phyloP scores from a whole-genome alignment of 768 basidiomycete genomes.

The Tulasnella sp. region DNA sequence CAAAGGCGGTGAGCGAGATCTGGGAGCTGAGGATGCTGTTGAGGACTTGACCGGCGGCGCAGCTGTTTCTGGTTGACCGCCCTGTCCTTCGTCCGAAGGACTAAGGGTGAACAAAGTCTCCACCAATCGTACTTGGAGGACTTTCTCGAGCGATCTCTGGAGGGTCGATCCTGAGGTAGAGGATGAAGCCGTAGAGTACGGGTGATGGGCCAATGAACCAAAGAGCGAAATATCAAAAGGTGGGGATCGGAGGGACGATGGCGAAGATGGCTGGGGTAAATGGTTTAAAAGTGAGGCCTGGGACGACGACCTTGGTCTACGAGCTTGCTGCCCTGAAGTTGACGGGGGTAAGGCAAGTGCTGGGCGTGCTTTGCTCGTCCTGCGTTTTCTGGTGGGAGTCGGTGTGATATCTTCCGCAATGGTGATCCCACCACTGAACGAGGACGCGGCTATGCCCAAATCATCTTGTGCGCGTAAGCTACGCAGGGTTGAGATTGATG shows the following conservation, averaged over 20 bases:
- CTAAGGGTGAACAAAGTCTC: conserved; percentile 30
- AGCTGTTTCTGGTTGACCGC: not conserved
- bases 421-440: not conserved
- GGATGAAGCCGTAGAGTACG: conserved; percentile 1
- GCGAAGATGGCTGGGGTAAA: conserved; percentile 11
- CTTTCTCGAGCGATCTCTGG: conserved; percentile 28
- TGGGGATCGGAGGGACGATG: conserved; percentile 19
- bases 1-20: not conserved
- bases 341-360: not conserved
- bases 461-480: conserved; percentile 8
- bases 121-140: conserved; percentile 27
- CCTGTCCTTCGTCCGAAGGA: not conserved
- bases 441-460: not conserved
- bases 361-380: conserved; percentile 12
- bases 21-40: not conserved
- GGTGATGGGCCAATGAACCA: not conserved
- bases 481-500: conserved; percentile 24
- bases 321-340: conserved; percentile 1
- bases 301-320: conserved; percentile 22
- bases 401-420: not conserved
- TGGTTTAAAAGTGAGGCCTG: conserved; percentile 16
- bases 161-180: not conserved
- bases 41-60: not conserved
- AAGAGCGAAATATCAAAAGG: conserved; percentile 7
- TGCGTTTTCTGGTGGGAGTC: not conserved